Evolutionary conservation across 169 alveolate species (phyloP).

Genomic region (Plasmodium adleri): DNA sequence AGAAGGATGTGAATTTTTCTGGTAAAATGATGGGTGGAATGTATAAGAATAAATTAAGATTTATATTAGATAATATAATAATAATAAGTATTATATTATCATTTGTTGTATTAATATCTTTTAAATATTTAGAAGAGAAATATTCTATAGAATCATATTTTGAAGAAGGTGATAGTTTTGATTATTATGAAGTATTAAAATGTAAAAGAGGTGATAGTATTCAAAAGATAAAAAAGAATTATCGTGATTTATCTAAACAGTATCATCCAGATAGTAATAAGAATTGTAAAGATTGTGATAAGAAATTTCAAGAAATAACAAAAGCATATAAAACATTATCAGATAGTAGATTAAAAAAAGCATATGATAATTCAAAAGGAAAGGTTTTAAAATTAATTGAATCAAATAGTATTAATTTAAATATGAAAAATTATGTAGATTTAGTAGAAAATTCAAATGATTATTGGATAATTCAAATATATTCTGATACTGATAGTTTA

Average conservation of each 20-base stretch:
- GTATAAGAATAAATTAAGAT: conserved; percentile 26
- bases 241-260: conserved; percentile 83
- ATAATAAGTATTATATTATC: conserved; percentile 38
- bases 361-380: conserved; percentile 86
- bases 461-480: conserved; percentile 81
- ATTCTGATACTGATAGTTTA: conserved; percentile 81
- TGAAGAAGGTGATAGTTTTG: conserved; percentile 79
- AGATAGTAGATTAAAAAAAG: conserved; percentile 88
- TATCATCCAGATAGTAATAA: conserved; percentile 91
- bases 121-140: conserved; percentile 64
- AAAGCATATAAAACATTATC: conserved; percentile 91
- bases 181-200: conserved; percentile 88
- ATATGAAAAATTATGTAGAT: conserved; percentile 64
- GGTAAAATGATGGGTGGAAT: neutral
- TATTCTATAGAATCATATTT: conserved; percentile 46
- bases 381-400: conserved; percentile 79
- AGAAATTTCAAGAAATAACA: conserved; percentile 87
- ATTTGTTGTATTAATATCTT: conserved; percentile 34
- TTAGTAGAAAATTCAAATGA: conserved; percentile 73
- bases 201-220: conserved; percentile 82
- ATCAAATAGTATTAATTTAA: conserved; percentile 78
- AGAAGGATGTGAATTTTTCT: neutral
- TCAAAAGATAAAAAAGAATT: conserved; percentile 87
- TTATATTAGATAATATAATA: conserved; percentile 35
- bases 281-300: conserved; percentile 86